Evolutionary conservation across 2,329 filamentous ascomycete species (phyloP), one percentile per base, ranked within the genome.

Genomic region (Neoarthrinium moseri): DNA sequence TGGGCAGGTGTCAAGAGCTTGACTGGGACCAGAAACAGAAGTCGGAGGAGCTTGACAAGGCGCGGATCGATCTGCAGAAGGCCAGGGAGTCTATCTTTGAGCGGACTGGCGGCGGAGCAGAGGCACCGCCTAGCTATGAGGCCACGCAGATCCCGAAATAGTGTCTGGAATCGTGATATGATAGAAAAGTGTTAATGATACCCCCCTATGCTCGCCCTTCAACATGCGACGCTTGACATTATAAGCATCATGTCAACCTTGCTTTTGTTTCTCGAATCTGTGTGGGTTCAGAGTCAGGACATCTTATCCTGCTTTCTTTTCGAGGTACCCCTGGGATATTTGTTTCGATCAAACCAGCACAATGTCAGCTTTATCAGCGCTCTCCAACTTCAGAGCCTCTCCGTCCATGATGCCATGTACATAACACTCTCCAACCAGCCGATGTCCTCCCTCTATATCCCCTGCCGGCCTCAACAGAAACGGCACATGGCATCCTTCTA

Each of bases 51-150:
- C 56, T 73, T 43, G 58, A 66, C 24, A 42, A 51, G 7, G 64
- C 68, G 7, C 62, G 69, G 27, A 46, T 48, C 11, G 65, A 65
- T 30, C 52, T 78, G 34, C 77, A 80, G 50, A 65, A 59, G 37
- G 63, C 70, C 46, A 66, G 77, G 20, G 67, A 71, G 46, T 52
- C 60, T 2, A 69, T 73, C 1, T 76, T 78, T 49, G 62, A 66
- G 22, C 32, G 41, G 5, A 40, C 37, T 18, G 23, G 13, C 2
- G n/a, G 24, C 12, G 37, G 24, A 7, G 18, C 17, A 18, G 37
- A 21, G 13, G 21, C 12, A 12, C 35, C 35, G 35, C 35, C 35
- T 17, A n/a, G 17, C 11, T 38, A 40, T 21, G 37, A 21, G 17
- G 21, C 22, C 4, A n/a, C n/a, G n/a, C n/a, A n/a, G n/a, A n/a